Evolutionary conservation across 306 rosid species (phyloP).

Genomic region (Citrullus amarus): DNA sequence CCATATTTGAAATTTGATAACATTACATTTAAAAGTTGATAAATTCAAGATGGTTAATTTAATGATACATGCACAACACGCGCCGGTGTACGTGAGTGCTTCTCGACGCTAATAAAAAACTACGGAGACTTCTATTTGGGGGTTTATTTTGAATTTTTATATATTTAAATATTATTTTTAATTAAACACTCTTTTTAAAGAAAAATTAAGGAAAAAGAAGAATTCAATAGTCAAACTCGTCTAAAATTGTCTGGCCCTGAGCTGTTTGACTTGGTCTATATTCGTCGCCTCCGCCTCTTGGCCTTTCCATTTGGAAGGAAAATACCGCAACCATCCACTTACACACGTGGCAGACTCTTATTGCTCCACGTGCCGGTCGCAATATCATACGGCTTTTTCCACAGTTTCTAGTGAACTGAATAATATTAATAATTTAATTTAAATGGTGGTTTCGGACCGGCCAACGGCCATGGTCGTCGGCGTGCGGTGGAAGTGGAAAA

Average conservation of each 20-base stretch:
- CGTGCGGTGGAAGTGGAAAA: neutral
- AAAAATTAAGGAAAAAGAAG: neutral
- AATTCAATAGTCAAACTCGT: slow-evolving; percentile 28
- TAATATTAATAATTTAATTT: neutral
- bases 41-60: no score
- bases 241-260: neutral
- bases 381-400: neutral
- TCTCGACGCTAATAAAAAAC: neutral
- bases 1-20: no score
- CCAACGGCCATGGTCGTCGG: neutral
- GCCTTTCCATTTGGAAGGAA: neutral
- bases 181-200: neutral
- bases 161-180: neutral
- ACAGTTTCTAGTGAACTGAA: neutral
- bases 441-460: neutral
- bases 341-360: slow-evolving; percentile 3
- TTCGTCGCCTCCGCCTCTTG: neutral
- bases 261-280: slow-evolving; percentile 14
- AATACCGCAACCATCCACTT: neutral
- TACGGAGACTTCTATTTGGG: neutral
- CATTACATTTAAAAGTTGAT: no score
- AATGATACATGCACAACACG: neutral
- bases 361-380: slow-evolving; percentile 6
- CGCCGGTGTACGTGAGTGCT: neutral
- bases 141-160: neutral